A percentile compares a stretch with the other conserved stretches of the same genome.
Evolutionary conservation across 441 rosid genomes (phyloP).

Genomic region (Adansonia gregorii): DNA sequence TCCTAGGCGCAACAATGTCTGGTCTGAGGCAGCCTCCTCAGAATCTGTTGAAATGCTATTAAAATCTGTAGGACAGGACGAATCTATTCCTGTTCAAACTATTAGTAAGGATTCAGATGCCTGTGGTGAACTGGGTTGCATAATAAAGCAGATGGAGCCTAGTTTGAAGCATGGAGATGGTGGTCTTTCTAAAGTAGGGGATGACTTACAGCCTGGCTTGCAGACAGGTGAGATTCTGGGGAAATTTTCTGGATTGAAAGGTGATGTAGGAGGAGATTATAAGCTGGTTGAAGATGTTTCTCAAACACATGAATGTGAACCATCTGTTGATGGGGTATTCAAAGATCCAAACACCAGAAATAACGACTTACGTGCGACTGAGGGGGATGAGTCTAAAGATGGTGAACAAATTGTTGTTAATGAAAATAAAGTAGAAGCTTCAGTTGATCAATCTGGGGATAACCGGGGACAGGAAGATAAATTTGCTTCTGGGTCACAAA

Average conservation of each 20-base stretch:
- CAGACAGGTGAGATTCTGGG: conserved; percentile 43
- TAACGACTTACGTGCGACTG: conserved; percentile 34
- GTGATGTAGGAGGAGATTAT: conserved; percentile 44
- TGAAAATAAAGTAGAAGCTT: conserved; percentile 39
- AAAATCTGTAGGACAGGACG: conserved; percentile 97
- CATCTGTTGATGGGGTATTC: conserved; percentile 43
- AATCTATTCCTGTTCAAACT: conserved; percentile 51
- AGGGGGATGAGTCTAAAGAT: conserved; percentile 33
- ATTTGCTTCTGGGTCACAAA: conserved; percentile 45
- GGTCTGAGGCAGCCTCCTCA: conserved; percentile 99
- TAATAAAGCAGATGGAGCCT: conserved; percentile 78
- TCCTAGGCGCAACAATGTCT: conserved; percentile 84
- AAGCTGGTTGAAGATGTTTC: conserved; percentile 47
- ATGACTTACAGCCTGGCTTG: conserved; percentile 40
- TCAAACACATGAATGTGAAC: conserved; percentile 38
- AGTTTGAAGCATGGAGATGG: conserved; percentile 47
- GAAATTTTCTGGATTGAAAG: conserved; percentile 42
- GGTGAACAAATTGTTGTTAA: conserved; percentile 29
- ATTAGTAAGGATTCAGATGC: conserved; percentile 55
- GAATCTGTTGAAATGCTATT: conserved; percentile 99
- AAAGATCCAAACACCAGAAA: conserved; percentile 42
- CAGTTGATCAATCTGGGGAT: conserved; percentile 39
- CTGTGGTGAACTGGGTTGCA: conserved; percentile 74
- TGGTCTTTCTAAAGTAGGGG: conserved; percentile 43
- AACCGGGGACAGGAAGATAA: conserved; percentile 39